Evolutionary conservation across 1,284 basidiomycete species (phyloP), one percentile per base, ranked within the genome.

Genomic region (Naganishia sp.): DNA sequence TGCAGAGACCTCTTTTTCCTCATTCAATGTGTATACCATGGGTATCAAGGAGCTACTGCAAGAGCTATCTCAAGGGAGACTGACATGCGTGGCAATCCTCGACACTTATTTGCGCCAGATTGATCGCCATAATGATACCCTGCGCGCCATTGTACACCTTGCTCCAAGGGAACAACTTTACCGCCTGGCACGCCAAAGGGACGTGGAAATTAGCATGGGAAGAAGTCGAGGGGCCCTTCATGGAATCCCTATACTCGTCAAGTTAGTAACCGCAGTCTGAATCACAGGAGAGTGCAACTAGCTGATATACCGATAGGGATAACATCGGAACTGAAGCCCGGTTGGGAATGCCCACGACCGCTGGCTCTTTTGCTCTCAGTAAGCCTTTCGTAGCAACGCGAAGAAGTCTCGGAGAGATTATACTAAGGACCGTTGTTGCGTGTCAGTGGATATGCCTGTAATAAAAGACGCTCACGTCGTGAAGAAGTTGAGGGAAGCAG

Each of bases 341-440:
- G 16, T 25, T 66, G 39, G 64, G 64, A 39, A 53, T 66, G 64
- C 64, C 64, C 2, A 66, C 64, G 16, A 61, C 53, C 25, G 56
- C 57, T 55, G 67, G 61, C 3, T 70, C 69, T 10, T 68, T 67
- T 43, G 69, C 69, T 9, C 63, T 70, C 6, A n/a, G 59, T 61
- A 28, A 25, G 59, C 50, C 11, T 11, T 10, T 28, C 28, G 28
- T 28, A 28, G 28, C 28, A 28, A 28, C 28, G 2, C 28, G 28
- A 28, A 28, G 5, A 28, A 28, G 28, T 48, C 11, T 6, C 10
- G 1, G 6, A 15, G 25, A 44, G 36, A 31, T 3, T 15, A 28
- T 28, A 6, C 15, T 18, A 44, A 43, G 23, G 25, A 31, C 13
- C 0, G 31, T 7, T 25, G 15, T 46, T 39, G 10, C 6, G 11